phyloP scores from a whole-genome alignment of 768 basidiomycete genomes.

The Sutorius australiensis region DNA sequence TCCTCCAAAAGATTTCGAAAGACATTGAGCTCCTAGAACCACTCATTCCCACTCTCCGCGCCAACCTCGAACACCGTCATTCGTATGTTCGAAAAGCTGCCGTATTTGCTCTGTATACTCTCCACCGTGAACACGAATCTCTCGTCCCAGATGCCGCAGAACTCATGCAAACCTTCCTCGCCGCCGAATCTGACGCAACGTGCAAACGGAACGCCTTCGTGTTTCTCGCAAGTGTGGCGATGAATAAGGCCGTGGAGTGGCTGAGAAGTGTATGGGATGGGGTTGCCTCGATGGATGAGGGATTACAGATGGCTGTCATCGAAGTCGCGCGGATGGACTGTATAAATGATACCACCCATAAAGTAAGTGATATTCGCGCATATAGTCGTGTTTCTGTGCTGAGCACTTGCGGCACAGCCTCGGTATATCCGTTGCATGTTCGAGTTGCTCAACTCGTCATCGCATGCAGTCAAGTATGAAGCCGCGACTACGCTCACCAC shows the following conservation, averaged over 20 bases:
- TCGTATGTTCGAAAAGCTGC: conserved; percentile 98
- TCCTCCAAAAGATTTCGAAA: conserved; percentile 91
- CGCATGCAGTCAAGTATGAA: conserved; percentile 95
- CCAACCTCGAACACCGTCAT: conserved; percentile 95
- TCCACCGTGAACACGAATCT: conserved; percentile 91
- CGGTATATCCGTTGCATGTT: conserved; percentile 93
- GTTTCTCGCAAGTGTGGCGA: conserved; percentile 81
- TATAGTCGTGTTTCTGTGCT: conserved; percentile 2
- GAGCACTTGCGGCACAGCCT: conserved; percentile 46
- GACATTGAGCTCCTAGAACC: conserved; percentile 95
- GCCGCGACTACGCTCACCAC: conserved; percentile 93
- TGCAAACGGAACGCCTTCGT: conserved; percentile 98
- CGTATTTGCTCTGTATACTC: conserved; percentile 92
- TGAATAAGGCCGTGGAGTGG: conserved; percentile 90
- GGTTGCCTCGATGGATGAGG: conserved; percentile 79
- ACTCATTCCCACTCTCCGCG: conserved; percentile 86
- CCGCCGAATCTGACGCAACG: conserved; percentile 91
- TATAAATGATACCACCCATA: conserved; percentile 75
- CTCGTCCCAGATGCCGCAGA: conserved; percentile 97
- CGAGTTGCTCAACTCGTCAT: conserved; percentile 83
- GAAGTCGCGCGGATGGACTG: conserved; percentile 91
- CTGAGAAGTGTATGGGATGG: conserved; percentile 82
- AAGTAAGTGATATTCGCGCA: conserved; percentile 46
- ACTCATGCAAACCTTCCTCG: conserved; percentile 92
- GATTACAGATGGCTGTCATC: conserved; percentile 93